Evolutionary conservation across 2,329 filamentous ascomycete genomes (phyloP), one percentile per base, ranked within the genome.

Genomic region (Ophiosphaerella herpotricha): DNA sequence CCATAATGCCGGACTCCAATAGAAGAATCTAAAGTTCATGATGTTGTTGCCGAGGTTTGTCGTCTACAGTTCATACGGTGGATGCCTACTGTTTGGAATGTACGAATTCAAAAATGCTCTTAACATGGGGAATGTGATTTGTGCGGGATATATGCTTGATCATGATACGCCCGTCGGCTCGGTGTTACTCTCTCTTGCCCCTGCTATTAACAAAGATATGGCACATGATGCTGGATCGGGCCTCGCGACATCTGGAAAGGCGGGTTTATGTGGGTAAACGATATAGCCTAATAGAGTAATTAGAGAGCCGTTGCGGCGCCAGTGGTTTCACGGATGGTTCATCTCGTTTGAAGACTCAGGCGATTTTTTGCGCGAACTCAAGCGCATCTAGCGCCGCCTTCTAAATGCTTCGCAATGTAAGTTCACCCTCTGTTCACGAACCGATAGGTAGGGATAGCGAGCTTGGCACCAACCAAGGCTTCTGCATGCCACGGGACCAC

Each of bases 241-340:
- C 37, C 13, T 34, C 48, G 41, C 43, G 43, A 51, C 52, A 31
- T 35, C 23, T 35, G 23, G 21, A 23, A 52, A 21, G 4, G 32
- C 4, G 37, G 14, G 24, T n/a, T 13, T 38, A 34, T 23, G 18
- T 33, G 37, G n/a, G n/a, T 5, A 41, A 32, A 36, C 31, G 16
- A 40, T 41, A 40, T 40, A 49, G 50, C 42, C 42, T 48, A 47
- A 41, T 16, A 14, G 42, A 14, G 38, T 26, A 21, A 21, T 21
- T 21, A 31, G 35, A 31, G 24, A 34, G 36, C 46, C n/a, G 41
- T 33, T 50, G 44, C 44, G 38, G 48, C 46, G 43, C 16, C 26
- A 14, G 24, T 43, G 16, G 43, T 54, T 56, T 56, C 52, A 49
- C 26, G 13, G 11, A 7, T 7, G 39, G 23, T 41, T 41, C 40